Conservation (phyloP, 2,329 filamentous ascomycete genomes). For the Celoporthe dispersa region DNA sequence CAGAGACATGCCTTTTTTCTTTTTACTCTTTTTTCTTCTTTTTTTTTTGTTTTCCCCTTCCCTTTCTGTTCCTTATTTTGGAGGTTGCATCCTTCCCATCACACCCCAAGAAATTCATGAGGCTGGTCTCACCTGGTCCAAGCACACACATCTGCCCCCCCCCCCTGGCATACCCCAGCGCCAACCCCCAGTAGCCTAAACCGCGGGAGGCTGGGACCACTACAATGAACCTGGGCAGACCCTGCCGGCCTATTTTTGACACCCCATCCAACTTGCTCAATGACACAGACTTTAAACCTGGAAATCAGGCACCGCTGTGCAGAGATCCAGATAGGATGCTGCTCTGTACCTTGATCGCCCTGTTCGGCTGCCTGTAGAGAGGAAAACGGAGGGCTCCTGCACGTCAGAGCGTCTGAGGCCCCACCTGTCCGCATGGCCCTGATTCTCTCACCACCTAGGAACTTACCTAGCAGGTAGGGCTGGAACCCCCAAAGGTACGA, state of each 20-base stretch:
- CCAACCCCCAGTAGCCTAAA: neutral
- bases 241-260: neutral
- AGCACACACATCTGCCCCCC: neutral
- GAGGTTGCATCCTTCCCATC: neutral
- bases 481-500: neutral
- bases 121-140: neutral
- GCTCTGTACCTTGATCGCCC: neutral
- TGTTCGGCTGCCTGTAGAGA: neutral
- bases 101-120: neutral
- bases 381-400: neutral
- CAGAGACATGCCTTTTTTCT: neutral
- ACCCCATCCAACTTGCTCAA: neutral
- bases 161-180: neutral
- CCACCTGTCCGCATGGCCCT: neutral
- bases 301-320: neutral
- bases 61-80: too few relatives aligned
- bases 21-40: neutral
- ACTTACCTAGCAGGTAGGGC: neutral
- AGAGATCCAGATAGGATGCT: neutral
- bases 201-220: constrained; percentile 2
- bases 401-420: neutral
- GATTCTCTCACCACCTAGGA: neutral
- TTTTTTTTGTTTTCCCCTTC: neutral
- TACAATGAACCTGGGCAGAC: neutral
- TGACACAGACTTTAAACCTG: neutral